Evolutionary conservation across 495 filamentous ascomycete genomes (phyloP).

Genomic region (Lepidopterella palustris): DNA sequence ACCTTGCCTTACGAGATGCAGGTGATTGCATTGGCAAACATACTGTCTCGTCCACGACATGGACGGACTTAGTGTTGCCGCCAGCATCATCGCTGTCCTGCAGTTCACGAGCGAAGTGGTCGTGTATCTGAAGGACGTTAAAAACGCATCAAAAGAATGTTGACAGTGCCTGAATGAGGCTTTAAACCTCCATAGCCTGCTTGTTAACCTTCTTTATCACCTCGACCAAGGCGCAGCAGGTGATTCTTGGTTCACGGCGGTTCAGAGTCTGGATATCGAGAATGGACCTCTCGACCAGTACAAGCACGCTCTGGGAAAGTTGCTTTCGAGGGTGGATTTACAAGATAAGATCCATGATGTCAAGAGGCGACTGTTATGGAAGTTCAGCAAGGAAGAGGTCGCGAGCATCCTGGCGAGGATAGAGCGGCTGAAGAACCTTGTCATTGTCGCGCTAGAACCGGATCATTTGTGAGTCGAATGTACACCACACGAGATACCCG

Average conservation of each 20-base stretch:
- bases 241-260: neutral
- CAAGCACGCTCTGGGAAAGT: neutral
- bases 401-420: neutral
- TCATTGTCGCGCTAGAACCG: constrained; percentile 21
- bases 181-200: neutral
- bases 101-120: neutral
- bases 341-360: constrained; percentile 5
- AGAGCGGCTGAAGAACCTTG: constrained; percentile 23
- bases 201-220: neutral
- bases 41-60: neutral
- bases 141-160: constrained; percentile 1
- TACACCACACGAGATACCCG: neutral
- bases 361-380: constrained; percentile 18
- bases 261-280: neutral
- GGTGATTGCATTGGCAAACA: no score
- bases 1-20: no score
- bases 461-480: constrained; percentile 27
- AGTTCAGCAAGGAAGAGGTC: constrained; percentile 4
- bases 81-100: neutral
- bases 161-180: neutral
- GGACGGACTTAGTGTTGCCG: neutral
- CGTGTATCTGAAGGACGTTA: neutral
- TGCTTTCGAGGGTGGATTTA: neutral
- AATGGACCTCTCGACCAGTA: constrained; percentile 4
- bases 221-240: neutral